These are phyloP conservation scores for Fraxinus ornus DNA, from an alignment of 305 asterid species.

Conservation along the genomic window DNA sequence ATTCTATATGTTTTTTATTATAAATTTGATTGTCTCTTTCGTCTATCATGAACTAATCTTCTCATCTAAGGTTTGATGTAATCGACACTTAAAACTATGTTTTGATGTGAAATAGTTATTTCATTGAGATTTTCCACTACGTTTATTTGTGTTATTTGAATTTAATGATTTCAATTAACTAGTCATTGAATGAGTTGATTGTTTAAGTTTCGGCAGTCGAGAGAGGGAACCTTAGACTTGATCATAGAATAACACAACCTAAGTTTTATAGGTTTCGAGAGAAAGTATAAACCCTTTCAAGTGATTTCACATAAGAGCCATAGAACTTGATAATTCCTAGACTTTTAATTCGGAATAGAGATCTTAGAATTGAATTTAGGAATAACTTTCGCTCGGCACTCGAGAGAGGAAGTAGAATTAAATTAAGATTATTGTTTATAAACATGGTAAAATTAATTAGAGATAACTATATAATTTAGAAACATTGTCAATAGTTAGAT, in stretches of 20 bases:
- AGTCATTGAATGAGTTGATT: neutral
- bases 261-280: too few relatives aligned
- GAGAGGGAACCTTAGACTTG: neutral
- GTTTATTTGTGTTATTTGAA: neutral
- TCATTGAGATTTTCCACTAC: neutral
- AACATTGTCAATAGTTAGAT: neutral
- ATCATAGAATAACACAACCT: neutral
- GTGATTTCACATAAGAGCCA: neutral
- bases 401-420: neutral
- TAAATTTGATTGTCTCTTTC: too few relatives aligned
- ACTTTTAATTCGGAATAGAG: neutral
- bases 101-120: neutral
- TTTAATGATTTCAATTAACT: neutral
- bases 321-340: too few relatives aligned
- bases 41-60: too few relatives aligned
- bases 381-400: too few relatives aligned
- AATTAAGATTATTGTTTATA: neutral
- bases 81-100: neutral
- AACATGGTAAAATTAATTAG: neutral
- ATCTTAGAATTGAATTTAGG: neutral
- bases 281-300: neutral
- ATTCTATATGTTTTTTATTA: too few relatives aligned
- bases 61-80: too few relatives aligned
- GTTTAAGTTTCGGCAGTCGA: neutral
- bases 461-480: neutral